Percentiles rank a stretch among this genome's conserved stretches.
phyloP scores from a whole-genome alignment of 306 rosid species.

The Leucaena leucocephala region DNA sequence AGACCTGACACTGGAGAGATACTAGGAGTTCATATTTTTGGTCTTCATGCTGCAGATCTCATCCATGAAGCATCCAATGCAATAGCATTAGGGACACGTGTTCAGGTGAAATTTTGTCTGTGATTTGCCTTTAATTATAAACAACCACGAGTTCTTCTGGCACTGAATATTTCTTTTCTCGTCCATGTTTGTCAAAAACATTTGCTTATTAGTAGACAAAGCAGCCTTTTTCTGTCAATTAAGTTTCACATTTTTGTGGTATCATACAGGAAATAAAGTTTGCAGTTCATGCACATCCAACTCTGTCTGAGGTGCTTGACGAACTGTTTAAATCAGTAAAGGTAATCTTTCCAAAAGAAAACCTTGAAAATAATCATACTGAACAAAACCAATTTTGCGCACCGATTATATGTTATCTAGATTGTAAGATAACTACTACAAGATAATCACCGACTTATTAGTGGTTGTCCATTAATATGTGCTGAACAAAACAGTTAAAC shows the following conservation, averaged over 20 bases:
- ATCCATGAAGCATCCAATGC: conserved; percentile 30
- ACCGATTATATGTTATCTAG: not conserved
- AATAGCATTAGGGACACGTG: not conserved
- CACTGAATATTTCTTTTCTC: not conserved
- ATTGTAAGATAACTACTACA: conserved; percentile 3
- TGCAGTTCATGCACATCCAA: conserved; percentile 97
- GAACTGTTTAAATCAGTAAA: conserved; percentile 86
- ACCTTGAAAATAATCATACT: not conserved
- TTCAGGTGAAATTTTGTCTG: too few relatives aligned
- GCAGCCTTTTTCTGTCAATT: not conserved
- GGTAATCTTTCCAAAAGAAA: conserved; percentile 54
- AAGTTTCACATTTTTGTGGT: conserved; percentile 26
- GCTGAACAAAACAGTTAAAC: not conserved
- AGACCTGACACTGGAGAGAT: conserved; percentile 95
- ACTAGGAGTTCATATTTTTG: conserved; percentile 93
- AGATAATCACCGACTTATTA: not conserved
- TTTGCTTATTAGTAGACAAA: not conserved
- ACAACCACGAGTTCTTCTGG: not conserved
- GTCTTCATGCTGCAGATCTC: conserved; percentile 95
- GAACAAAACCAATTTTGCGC: not conserved
- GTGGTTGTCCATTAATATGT: not conserved
- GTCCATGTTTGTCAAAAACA: not conserved
- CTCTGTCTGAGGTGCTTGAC: conserved; percentile 95
- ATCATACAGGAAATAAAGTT: conserved; percentile 74
- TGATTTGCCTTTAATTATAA: not conserved